phyloP scores from a whole-genome alignment of 805 yeast species.

The Lipomyces yamanashiensis region DNA sequence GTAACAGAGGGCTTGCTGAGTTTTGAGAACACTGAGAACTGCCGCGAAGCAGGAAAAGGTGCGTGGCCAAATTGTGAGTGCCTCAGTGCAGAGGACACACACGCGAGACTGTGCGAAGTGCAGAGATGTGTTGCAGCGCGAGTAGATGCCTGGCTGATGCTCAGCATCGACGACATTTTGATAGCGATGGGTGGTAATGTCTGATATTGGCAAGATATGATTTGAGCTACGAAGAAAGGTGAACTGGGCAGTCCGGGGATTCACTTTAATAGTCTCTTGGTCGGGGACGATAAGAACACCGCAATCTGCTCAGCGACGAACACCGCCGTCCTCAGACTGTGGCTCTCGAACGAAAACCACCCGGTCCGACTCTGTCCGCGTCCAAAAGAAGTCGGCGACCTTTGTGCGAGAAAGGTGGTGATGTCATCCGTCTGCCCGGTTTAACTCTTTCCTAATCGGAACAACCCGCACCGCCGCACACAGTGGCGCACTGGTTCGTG shows the following conservation, averaged over 20 bases:
- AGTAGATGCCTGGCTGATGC: background rate
- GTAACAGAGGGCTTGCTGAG: background rate
- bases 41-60: conserved; percentile 4
- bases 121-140: conserved; percentile 1
- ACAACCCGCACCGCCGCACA: too few species aligned
- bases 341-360: too few species aligned
- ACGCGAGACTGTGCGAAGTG: background rate
- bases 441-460: too few species aligned
- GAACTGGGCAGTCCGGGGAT: too few species aligned
- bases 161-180: conserved; percentile 4
- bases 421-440: too few species aligned
- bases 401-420: too few species aligned
- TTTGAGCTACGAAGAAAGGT: background rate
- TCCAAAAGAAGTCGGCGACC: too few species aligned
- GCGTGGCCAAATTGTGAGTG: background rate
- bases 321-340: background rate
- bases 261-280: too few species aligned
- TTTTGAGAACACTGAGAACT: conserved; percentile 6
- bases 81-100: background rate
- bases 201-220: background rate
- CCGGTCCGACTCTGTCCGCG: too few species aligned
- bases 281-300: too few species aligned
- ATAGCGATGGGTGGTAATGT: background rate
- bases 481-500: too few species aligned
- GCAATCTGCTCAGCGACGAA: background rate